Conservation (phyloP, 2,329 filamentous ascomycete species). For the Tolypocladium ophioglossoides region DNA sequence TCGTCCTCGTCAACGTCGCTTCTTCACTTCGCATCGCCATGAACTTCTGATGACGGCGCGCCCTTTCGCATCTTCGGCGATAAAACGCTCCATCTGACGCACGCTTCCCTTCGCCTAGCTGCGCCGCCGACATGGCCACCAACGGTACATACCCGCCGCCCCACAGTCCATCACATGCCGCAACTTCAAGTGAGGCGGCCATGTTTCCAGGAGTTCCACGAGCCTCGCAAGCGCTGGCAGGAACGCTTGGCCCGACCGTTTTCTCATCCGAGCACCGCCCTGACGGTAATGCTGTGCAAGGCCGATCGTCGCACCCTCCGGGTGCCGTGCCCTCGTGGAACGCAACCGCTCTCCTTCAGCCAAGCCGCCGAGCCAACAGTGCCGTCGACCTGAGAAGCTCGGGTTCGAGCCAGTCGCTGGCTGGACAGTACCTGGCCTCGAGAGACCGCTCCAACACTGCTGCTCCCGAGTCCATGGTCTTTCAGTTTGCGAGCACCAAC, state of each 20-base stretch:
- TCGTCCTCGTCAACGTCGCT: not conserved
- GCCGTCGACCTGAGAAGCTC: slow-evolving; percentile 15
- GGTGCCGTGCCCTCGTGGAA: slow-evolving; percentile 26
- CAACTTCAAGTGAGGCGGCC: slow-evolving; percentile 4
- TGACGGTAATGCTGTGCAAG: slow-evolving; percentile 10
- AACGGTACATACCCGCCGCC: slow-evolving; percentile 6
- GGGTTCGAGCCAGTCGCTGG: slow-evolving; percentile 11
- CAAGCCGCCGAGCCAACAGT: slow-evolving; percentile 19
- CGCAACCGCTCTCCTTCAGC: slow-evolving; percentile 28
- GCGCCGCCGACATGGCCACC: slow-evolving; percentile 3
- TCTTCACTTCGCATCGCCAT: not conserved
- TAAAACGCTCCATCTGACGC: not conserved
- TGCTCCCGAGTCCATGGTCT: slow-evolving; percentile 23
- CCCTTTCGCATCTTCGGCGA: not conserved
- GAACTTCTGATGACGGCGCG: not conserved
- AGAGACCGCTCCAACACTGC: slow-evolving; percentile 12
- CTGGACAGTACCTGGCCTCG: slow-evolving; percentile 8
- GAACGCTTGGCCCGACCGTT: not conserved
- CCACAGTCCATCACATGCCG: not conserved
- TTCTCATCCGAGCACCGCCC: not conserved
- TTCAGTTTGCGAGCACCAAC: slow-evolving; percentile 30
- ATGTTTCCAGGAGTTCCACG: slow-evolving; percentile 2
- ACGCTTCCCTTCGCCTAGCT: not conserved
- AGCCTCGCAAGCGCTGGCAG: slow-evolving; percentile 2
- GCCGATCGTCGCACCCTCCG: slow-evolving; percentile 15